Evolutionary conservation across 2,329 filamentous ascomycete species (phyloP).

Genomic region (Trichoderma sp.): DNA sequence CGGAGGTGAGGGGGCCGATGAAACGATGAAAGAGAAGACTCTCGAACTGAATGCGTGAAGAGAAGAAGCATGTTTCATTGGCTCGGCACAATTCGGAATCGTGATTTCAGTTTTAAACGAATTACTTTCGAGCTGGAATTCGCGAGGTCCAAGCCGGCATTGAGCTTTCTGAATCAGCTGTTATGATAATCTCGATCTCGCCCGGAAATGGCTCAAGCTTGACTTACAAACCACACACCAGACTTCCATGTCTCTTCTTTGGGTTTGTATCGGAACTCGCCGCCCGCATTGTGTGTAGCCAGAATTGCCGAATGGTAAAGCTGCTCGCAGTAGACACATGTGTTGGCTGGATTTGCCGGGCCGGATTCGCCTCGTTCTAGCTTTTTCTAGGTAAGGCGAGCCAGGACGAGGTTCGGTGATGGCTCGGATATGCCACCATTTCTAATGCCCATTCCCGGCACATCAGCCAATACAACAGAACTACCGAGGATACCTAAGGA

Average conservation of each 20-base stretch:
- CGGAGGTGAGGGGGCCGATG: background rate
- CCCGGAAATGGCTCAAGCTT: background rate
- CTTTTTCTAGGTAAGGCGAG: background rate
- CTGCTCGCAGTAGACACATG: background rate
- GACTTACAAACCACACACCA: background rate
- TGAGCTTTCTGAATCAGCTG: too few relatives aligned
- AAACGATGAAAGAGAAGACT: background rate
- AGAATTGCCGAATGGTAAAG: background rate
- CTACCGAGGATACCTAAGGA: too few relatives aligned
- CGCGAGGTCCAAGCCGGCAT: background rate
- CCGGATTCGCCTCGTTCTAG: slow-evolving; percentile 9
- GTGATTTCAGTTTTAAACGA: background rate
- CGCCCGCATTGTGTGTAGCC: background rate
- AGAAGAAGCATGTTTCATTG: background rate
- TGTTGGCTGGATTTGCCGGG: background rate
- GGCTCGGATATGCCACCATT: slow-evolving; percentile 11
- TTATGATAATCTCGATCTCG: background rate
- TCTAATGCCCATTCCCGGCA: background rate
- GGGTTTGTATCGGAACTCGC: background rate
- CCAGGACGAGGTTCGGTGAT: slow-evolving; percentile 8
- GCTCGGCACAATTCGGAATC: slow-evolving; percentile 21
- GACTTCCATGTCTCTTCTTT: background rate
- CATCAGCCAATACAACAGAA: slow-evolving; percentile 10
- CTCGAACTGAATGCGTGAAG: background rate
- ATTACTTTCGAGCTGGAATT: background rate